These are phyloP conservation scores for Chalciporus sphaerocephalus DNA, from an alignment of 768 basidiomycete genomes.

Conservation along the genomic window DNA sequence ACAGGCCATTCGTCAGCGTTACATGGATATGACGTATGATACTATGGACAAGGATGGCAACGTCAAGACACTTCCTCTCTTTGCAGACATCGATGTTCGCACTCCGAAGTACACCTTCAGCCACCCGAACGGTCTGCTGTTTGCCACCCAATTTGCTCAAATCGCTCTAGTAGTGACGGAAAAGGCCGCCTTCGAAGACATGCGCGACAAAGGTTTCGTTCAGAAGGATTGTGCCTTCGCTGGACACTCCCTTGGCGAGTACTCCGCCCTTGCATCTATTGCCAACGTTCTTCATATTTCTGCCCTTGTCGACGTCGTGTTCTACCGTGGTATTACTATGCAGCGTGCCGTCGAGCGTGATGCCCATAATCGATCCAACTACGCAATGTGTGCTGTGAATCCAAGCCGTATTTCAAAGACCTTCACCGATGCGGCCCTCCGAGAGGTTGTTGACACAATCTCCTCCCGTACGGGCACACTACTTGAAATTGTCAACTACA, in stretches of 20 bases:
- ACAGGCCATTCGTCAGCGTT: slow-evolving; percentile 95
- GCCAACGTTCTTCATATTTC: slow-evolving; percentile 95
- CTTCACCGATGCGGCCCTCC: slow-evolving; percentile 92
- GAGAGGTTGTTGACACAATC: slow-evolving; percentile 94
- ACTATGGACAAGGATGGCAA: slow-evolving; percentile 94
- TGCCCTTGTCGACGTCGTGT: slow-evolving; percentile 94
- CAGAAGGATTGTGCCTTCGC: slow-evolving; percentile 92
- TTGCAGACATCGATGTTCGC: slow-evolving; percentile 90
- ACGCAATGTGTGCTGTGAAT: slow-evolving; percentile 99
- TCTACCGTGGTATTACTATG: slow-evolving; percentile 99
- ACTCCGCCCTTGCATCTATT: slow-evolving; percentile 96
- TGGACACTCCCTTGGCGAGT: slow-evolving; percentile 97
- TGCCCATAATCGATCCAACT: slow-evolving; percentile 86
- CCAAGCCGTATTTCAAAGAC: slow-evolving; percentile 91
- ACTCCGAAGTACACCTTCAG: slow-evolving; percentile 98
- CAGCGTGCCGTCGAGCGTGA: slow-evolving; percentile 98
- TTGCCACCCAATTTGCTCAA: slow-evolving; percentile 98
- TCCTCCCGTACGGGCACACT: slow-evolving; percentile 70
- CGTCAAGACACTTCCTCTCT: slow-evolving; percentile 93
- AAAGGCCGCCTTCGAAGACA: slow-evolving; percentile 97
- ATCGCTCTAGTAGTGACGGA: slow-evolving; percentile 98
- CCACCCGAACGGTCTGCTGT: slow-evolving; percentile 90
- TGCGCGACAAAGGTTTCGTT: slow-evolving; percentile 93
- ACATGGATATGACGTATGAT: slow-evolving; percentile 99
- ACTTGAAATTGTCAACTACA: slow-evolving; percentile 98